Conservation (phyloP, 805 yeast species). For the Ogataea ramenticola region DNA sequence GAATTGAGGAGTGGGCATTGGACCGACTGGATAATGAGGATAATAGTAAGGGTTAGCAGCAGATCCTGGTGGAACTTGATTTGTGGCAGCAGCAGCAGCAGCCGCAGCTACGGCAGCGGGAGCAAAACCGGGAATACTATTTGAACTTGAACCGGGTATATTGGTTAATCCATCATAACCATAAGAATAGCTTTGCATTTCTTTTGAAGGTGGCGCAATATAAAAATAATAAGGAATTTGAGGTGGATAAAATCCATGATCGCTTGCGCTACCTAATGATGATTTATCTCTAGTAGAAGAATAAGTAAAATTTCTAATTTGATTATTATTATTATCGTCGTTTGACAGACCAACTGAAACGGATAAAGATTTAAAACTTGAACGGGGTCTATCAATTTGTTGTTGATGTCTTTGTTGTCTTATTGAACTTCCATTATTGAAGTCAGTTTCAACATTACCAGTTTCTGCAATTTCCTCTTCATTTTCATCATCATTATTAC, state of each 20-base stretch:
- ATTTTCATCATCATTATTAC: no score
- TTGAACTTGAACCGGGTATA: neutral
- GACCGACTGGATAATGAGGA: neutral
- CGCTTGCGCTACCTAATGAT: conserved; percentile 6
- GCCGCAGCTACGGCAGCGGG: no score
- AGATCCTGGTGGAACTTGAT: neutral
- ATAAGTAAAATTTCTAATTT: neutral
- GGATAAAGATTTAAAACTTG: no score
- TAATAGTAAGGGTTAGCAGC: neutral
- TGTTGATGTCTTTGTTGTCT: no score
- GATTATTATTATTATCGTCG: neutral
- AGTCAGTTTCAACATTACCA: no score
- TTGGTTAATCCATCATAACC: conserved; percentile 1
- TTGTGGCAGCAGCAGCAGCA: neutral
- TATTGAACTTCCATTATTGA: no score
- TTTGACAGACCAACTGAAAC: no score
- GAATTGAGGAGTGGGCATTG: neutral
- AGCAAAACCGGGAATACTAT: conserved; percentile 1
- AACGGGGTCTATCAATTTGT: no score
- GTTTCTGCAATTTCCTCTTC: no score
- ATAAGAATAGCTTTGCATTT: conserved; percentile 19
- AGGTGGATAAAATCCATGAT: conserved; percentile 12
- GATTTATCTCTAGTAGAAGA: no score
- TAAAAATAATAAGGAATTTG: conserved; percentile 24
- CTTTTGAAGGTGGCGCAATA: conserved; percentile 23